Percentiles rank a stretch among this genome's conserved stretches.
Evolutionary conservation across 139 green algal species (phyloP).

Genomic region (Zygnema circumcarinatum): DNA sequence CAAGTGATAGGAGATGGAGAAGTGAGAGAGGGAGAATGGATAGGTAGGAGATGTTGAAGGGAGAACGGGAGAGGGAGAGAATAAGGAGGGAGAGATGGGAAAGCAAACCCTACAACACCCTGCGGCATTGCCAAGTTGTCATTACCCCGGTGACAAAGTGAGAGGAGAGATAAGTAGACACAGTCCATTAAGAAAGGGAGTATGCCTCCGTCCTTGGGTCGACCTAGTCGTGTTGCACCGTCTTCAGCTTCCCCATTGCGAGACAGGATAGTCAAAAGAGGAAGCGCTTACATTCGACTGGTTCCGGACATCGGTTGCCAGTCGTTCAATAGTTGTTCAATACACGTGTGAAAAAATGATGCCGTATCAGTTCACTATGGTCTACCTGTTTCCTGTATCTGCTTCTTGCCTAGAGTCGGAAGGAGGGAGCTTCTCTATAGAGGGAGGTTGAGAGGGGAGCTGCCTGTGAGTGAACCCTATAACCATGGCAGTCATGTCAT

Average conservation of each 20-base stretch:
- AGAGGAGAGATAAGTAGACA: background rate
- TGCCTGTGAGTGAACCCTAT: constrained; percentile 54
- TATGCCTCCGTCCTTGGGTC: background rate
- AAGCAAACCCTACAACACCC: background rate
- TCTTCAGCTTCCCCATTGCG: background rate
- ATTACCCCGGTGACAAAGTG: too few species aligned
- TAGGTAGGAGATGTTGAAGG: too few species aligned
- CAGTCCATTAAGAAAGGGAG: background rate
- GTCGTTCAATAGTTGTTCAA: background rate
- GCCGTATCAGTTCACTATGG: background rate
- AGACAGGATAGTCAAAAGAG: background rate
- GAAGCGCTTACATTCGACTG: background rate
- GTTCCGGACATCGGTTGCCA: background rate
- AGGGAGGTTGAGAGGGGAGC: background rate
- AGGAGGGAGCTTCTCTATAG: too few species aligned
- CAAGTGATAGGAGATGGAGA: background rate
- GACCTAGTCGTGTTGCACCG: background rate
- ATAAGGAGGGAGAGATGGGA: background rate
- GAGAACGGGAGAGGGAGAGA: background rate
- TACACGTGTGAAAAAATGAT: background rate
- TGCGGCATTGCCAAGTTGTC: too few species aligned
- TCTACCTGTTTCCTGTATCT: too few species aligned
- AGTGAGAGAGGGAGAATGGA: background rate
- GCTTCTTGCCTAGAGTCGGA: background rate
- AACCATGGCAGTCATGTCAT: constrained; percentile 58